phyloP scores from a whole-genome alignment of 805 yeast species.

The Teunomyces panamensis region DNA sequence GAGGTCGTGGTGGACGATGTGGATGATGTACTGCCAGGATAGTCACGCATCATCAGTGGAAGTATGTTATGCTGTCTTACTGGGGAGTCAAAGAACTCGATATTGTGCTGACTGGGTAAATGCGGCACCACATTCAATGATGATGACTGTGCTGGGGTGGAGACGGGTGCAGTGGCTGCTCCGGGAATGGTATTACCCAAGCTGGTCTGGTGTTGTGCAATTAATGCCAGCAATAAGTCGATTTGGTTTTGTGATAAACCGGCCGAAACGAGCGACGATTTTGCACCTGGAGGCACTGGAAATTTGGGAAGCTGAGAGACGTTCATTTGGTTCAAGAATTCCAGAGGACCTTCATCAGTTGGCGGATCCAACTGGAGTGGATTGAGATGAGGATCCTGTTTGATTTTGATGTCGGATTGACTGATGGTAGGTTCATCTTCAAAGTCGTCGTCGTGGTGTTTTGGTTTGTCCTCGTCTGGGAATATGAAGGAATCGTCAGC shows the following conservation, averaged over 20 bases:
- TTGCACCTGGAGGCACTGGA: conserved; percentile 73
- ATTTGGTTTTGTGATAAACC: conserved; percentile 70
- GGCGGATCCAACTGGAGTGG: background rate
- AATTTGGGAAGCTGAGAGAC: conserved; percentile 47
- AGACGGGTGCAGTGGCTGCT: background rate
- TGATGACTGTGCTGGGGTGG: background rate
- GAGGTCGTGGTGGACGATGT: conserved; percentile 8
- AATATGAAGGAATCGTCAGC: conserved; percentile 79
- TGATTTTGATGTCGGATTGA: conserved; percentile 3
- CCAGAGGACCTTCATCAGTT: background rate
- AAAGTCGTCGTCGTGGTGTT: conserved; percentile 19
- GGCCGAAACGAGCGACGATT: conserved; percentile 56
- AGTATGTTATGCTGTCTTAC: conserved; percentile 14
- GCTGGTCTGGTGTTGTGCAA: conserved; percentile 61
- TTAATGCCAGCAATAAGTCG: conserved; percentile 66
- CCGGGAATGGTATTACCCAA: conserved; percentile 12
- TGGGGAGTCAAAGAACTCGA: conserved; percentile 9
- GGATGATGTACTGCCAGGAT: background rate
- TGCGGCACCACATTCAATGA: conserved; percentile 9
- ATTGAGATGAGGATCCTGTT: conserved; percentile 4
- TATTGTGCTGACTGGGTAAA: conserved; percentile 9
- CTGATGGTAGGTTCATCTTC: conserved; percentile 5
- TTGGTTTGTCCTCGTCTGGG: conserved; percentile 78
- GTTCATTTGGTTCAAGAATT: conserved; percentile 2
- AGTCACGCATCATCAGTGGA: conserved; percentile 3